Base-by-base conservation (phyloP, 305 asterid species). In the Vinca major region DNA sequence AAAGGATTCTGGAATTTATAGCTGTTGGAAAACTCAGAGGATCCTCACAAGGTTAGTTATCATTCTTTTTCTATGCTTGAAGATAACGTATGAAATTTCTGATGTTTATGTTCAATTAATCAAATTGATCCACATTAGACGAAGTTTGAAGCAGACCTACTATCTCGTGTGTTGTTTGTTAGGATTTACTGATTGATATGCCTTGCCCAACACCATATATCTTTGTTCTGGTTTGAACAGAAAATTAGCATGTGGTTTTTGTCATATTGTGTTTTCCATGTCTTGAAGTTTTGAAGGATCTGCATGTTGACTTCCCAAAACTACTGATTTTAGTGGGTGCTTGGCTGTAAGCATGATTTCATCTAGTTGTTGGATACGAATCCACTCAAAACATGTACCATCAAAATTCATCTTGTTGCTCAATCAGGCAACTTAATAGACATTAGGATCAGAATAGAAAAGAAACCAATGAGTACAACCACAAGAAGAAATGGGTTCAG, bases 21-120 rank as follows among this genome's bases (percentile, higher is more conserved):
- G 99, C 99, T 45, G 99, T 94, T 72, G 99, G 99, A 70, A 94
- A 88, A 79, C 89, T 94, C 74, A 89, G 99, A 81, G 99, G 97
- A 85, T 82, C 87, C 52, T 81, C 99, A 53, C 99, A 93, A 89
- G 99, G 99, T 93, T 78, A 72, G 92, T 53, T 62, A 44, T 80
- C 55, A 17, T 13, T 50, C 43, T 11, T 75, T 70, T 2, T 44
- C 56, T 58, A 37, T 10, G 3, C 60, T 3, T 49, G 8, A 43
- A 55, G 45, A 21, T 52, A 7, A 4, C 50, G 19, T 36, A 1
- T 11, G 12, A 11, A 52, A 45, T 47, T 36, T 39, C 4, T 55
- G 12, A 45, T 47, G 39, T 9, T 13, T 5, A 6, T 20, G 11
- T 57, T 5, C 3, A 9, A 4, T 48, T 44, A 10, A 14, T 43